phyloP scores from a whole-genome alignment of 208 protist genomes.

The Trypanosoma melophagium region DNA sequence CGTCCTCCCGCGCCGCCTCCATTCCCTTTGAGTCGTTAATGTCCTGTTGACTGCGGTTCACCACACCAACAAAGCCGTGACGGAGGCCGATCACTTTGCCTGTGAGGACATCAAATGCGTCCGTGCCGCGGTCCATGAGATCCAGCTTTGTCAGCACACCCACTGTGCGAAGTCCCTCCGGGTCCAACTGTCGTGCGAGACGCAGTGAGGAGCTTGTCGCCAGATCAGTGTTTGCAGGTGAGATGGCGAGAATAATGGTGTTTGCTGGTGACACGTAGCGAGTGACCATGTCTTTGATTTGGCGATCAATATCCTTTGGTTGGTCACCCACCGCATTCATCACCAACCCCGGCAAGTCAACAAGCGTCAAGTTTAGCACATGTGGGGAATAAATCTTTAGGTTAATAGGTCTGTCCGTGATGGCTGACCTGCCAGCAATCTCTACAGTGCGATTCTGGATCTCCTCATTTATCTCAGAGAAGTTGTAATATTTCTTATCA shows the following conservation, averaged over 20 bases:
- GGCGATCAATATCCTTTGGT: slow-evolving; percentile 96
- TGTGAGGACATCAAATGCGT: slow-evolving; percentile 95
- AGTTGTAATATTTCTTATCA: slow-evolving; percentile 94
- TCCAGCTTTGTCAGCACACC: slow-evolving; percentile 99
- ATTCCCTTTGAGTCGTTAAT: slow-evolving; percentile 93
- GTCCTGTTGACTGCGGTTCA: slow-evolving; percentile 98
- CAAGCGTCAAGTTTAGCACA: slow-evolving; percentile 98
- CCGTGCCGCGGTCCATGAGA: slow-evolving; percentile 98
- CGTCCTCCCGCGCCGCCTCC: slow-evolving; percentile 77
- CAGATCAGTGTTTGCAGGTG: slow-evolving; percentile 99
- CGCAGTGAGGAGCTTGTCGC: slow-evolving; percentile 98
- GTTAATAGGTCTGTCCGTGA: slow-evolving; percentile 97
- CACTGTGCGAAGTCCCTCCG: slow-evolving; percentile 96
- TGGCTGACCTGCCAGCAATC: slow-evolving; percentile 92
- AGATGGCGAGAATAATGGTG: slow-evolving; percentile 98
- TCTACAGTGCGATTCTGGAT: slow-evolving; percentile 97
- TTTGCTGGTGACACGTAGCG: slow-evolving; percentile 96
- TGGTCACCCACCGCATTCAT: slow-evolving; percentile 98
- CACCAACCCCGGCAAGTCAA: slow-evolving; percentile 99
- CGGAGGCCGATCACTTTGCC: slow-evolving; percentile 93
- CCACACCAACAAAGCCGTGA: slow-evolving; percentile 98
- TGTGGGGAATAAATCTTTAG: slow-evolving; percentile 94
- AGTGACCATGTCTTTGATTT: slow-evolving; percentile 97
- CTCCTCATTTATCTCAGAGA: slow-evolving; percentile 94
- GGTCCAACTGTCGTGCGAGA: slow-evolving; percentile 96